Evolutionary conservation across 148 eudicot species (phyloP).

Genomic region (Fagopyrum esculentum): DNA sequence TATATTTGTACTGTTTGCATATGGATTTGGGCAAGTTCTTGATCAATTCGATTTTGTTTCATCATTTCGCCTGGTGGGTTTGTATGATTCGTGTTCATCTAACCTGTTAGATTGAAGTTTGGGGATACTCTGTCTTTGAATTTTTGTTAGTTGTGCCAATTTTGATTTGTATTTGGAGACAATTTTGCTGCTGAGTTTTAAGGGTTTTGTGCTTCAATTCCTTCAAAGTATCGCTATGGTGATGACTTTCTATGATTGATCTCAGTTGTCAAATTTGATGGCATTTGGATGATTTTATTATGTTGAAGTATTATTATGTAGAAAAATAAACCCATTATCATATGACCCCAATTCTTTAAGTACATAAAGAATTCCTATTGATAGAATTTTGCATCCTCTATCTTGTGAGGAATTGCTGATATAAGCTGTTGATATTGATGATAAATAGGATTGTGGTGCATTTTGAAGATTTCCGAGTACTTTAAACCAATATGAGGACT

Average conservation of each 20-base stretch:
- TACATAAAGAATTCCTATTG: neutral
- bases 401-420: neutral
- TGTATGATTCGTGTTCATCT: neutral
- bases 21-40: conserved; percentile 1
- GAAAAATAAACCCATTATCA: neutral
- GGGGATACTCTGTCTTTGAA: neutral
- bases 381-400: neutral
- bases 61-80: neutral
- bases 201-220: neutral
- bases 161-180: neutral
- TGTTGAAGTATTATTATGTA: no score
- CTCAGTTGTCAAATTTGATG: conserved; percentile 11
- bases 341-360: neutral
- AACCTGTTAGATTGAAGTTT: conserved; percentile 8
- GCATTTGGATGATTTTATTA: neutral
- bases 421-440: conserved; percentile 11
- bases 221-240: neutral
- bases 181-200: conserved; percentile 1
- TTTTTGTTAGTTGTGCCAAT: neutral
- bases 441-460: conserved; percentile 3
- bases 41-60: conserved; percentile 8
- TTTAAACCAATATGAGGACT: conserved; percentile 34
- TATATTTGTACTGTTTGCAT: neutral
- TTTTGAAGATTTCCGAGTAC: conserved; percentile 21
- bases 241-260: conserved; percentile 1